Percentiles rank a stretch among this genome's conserved stretches.
phyloP scores from a whole-genome alignment of 2,329 filamentous ascomycete genomes.

The Colletotrichum sojae region DNA sequence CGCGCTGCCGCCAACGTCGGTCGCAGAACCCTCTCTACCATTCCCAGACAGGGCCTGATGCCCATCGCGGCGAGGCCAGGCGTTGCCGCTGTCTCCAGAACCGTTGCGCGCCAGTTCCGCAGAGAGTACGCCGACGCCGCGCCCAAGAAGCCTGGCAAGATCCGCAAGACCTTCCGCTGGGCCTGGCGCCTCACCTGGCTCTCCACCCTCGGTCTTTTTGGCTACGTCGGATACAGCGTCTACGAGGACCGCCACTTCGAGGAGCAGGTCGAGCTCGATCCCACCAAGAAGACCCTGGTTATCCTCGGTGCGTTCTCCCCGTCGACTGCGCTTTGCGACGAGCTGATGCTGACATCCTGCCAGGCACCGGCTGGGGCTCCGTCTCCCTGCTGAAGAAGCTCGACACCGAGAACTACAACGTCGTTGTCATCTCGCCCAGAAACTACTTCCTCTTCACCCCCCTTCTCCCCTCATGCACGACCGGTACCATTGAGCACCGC shows the following conservation, averaged over 20 bases:
- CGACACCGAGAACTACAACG: constrained; percentile 99
- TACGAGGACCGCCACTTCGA: constrained; percentile 86
- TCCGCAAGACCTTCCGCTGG: constrained; percentile 81
- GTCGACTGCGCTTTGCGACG: neutral
- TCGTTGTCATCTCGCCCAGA: constrained; percentile 95
- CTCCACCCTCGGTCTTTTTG: constrained; percentile 77
- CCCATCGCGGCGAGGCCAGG: constrained; percentile 36
- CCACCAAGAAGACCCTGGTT: constrained; percentile 95
- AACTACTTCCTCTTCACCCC: constrained; percentile 99
- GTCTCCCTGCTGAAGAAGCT: constrained; percentile 98
- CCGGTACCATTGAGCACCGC: constrained; percentile 96
- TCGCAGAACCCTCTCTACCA: constrained; percentile 52
- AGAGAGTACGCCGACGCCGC: constrained; percentile 65
- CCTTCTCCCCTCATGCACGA: constrained; percentile 96
- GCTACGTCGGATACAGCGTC: constrained; percentile 83
- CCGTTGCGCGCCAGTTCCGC: constrained; percentile 57
- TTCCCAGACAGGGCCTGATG: constrained; percentile 43
- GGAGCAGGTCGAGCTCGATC: constrained; percentile 84
- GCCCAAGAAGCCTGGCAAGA: constrained; percentile 69
- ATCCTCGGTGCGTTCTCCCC: constrained; percentile 78
- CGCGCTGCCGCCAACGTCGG: constrained; percentile 45
- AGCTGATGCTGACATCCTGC: constrained; percentile 39
- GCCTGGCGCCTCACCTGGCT: constrained; percentile 88
- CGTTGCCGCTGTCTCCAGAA: constrained; percentile 22
- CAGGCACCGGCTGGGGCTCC: constrained; percentile 95